phyloP scores from a whole-genome alignment of 2,329 filamentous ascomycete genomes.

The Drechslerella stenobrocha region DNA sequence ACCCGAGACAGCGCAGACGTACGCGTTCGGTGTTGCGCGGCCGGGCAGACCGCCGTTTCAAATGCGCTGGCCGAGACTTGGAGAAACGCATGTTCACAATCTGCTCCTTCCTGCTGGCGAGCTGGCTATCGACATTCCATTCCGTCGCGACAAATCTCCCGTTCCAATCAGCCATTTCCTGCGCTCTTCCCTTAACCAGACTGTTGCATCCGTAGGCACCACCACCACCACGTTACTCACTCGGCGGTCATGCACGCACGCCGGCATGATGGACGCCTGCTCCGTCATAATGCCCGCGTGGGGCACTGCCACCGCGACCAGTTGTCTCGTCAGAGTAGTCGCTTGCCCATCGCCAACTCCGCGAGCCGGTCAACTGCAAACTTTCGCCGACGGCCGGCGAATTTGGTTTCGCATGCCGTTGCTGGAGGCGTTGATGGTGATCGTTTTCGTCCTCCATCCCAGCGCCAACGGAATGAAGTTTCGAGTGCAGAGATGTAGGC shows the following conservation, averaged over 20 bases:
- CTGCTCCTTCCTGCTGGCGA: conserved; percentile 41
- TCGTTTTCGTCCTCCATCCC: conserved; percentile 28
- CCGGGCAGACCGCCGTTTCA: no score
- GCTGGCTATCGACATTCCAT: conserved; percentile 39
- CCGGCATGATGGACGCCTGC: conserved; percentile 56
- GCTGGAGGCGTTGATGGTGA: conserved; percentile 58
- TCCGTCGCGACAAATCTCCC: conserved; percentile 26
- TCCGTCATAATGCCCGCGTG: conserved; percentile 60
- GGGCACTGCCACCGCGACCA: conserved; percentile 58
- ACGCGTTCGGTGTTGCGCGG: no score
- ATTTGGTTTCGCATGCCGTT: conserved; percentile 55
- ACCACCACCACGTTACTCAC: conserved; percentile 23
- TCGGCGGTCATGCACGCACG: conserved; percentile 47
- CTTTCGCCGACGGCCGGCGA: conserved; percentile 58
- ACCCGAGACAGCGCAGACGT: no score
- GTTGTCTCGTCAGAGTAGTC: conserved; percentile 58
- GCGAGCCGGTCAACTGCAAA: conserved; percentile 58
- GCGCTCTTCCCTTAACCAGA: conserved; percentile 40
- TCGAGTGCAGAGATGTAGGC: conserved; percentile 58
- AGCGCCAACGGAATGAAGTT: conserved; percentile 21
- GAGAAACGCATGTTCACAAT: conserved; percentile 34
- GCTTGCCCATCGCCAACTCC: conserved; percentile 57
- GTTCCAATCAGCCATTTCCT: conserved; percentile 42
- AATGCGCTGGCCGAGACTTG: conserved; percentile 21
- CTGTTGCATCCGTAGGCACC: conserved; percentile 34